phyloP scores from a whole-genome alignment of 2,329 filamentous ascomycete genomes.

The Sarocladium oryzae region DNA sequence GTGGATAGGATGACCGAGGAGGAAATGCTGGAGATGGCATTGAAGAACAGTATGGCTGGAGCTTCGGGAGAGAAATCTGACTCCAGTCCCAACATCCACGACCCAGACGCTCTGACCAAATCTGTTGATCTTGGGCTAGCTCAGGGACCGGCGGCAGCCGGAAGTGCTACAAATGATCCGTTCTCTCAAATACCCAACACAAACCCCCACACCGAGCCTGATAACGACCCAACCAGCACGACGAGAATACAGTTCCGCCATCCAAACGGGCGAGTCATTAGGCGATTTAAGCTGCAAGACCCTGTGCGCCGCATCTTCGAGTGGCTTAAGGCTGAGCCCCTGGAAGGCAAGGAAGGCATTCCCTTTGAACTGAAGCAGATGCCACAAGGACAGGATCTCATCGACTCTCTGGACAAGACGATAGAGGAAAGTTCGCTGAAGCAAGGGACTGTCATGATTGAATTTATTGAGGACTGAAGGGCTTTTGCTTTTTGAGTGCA shows the following conservation, averaged over 20 bases:
- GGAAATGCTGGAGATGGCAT: conserved; percentile 90
- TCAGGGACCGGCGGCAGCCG: conserved; percentile 24
- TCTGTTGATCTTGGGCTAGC: conserved; percentile 22
- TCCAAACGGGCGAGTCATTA: conserved; percentile 75
- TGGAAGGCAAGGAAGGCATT: conserved; percentile 71
- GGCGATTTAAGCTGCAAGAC: conserved; percentile 74
- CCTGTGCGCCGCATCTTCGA: conserved; percentile 81
- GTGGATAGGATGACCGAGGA: conserved; percentile 91
- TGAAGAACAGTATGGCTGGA: conserved; percentile 77
- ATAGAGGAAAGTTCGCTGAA: conserved; percentile 81
- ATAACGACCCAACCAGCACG: conserved; percentile 59
- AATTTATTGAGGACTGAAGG: conserved; percentile 60
- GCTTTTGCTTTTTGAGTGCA: not conserved
- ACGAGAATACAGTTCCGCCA: conserved; percentile 93
- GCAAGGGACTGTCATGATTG: conserved; percentile 93
- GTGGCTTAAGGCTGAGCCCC: conserved; percentile 85
- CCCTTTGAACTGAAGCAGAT: conserved; percentile 85
- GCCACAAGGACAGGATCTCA: conserved; percentile 71
- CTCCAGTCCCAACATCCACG: conserved; percentile 52
- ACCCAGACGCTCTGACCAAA: conserved; percentile 85
- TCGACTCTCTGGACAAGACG: conserved; percentile 64
- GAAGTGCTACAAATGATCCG: conserved; percentile 24
- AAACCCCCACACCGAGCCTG: conserved; percentile 72
- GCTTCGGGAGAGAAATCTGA: conserved; percentile 22
- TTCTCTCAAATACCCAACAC: conserved; percentile 69